These are phyloP conservation scores for Daedaleopsis nitida DNA, from an alignment of 768 basidiomycete species.

Conservation along the genomic window DNA sequence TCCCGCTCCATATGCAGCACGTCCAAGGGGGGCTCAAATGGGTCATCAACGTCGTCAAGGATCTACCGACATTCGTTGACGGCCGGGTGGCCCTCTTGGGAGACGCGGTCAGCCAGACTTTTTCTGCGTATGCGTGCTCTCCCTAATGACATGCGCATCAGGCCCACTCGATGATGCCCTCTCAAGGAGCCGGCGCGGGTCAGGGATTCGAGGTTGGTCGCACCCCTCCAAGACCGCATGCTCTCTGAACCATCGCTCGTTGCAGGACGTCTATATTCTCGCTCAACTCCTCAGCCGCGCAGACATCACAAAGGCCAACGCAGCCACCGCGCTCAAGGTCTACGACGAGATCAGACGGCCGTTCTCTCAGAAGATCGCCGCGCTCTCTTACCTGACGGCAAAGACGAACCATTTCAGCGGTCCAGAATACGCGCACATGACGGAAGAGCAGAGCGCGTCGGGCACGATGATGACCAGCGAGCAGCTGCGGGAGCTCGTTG, in stretches of 20 bases:
- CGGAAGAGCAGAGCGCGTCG: neutral
- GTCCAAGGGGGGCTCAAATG: neutral
- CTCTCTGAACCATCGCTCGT: neutral
- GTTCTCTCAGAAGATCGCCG: constrained; percentile 27
- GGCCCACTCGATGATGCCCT: constrained; percentile 16
- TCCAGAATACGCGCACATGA: neutral
- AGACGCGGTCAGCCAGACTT: constrained; percentile 29
- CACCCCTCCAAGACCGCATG: neutral
- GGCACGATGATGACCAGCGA: neutral
- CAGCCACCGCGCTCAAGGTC: constrained; percentile 29
- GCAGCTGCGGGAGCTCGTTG: neutral
- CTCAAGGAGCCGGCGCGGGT: constrained; percentile 13
- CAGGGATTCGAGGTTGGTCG: constrained; percentile 10
- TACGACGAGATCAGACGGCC: constrained; percentile 38
- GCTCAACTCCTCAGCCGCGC: constrained; percentile 31
- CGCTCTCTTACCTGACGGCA: constrained; percentile 18
- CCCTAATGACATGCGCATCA: too few relatives aligned
- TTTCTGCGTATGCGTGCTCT: constrained; percentile 27
- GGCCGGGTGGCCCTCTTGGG: constrained; percentile 30
- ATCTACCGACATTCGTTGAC: constrained; percentile 27
- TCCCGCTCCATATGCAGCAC: neutral
- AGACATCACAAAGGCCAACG: constrained; percentile 23
- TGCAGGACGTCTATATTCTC: constrained; percentile 34
- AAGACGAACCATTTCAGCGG: constrained; percentile 27
- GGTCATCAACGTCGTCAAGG: neutral